Evolutionary conservation across 306 rosid genomes (phyloP).

Genomic region (Albizia julibrissin): DNA sequence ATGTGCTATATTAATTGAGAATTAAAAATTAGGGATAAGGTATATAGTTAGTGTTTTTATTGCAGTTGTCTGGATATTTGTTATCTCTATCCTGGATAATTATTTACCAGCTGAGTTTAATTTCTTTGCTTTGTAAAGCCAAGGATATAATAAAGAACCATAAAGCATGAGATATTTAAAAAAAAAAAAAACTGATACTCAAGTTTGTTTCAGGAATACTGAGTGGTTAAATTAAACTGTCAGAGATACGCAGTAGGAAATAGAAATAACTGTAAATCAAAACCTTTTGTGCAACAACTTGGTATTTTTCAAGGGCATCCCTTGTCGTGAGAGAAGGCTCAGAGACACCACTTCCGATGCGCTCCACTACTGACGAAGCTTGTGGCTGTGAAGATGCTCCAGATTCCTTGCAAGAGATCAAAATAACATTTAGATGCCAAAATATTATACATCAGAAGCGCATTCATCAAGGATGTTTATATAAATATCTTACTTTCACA

Average conservation of each 20-base stretch:
- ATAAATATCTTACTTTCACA: slow-evolving; percentile 52
- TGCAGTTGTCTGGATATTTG: not conserved
- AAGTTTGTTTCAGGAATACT: not conserved
- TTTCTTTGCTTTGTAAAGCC: not conserved
- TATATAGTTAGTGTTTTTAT: not conserved
- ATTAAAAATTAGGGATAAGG: not conserved
- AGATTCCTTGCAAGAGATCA: slow-evolving; percentile 64
- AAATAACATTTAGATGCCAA: slow-evolving; percentile 35
- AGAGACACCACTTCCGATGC: slow-evolving; percentile 67
- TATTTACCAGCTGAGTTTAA: not conserved
- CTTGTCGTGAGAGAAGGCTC: slow-evolving; percentile 86
- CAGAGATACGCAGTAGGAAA: slow-evolving; percentile 5
- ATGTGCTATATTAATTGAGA: not conserved
- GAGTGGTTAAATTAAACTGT: not conserved
- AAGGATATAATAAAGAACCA: not conserved
- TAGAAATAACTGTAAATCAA: not conserved
- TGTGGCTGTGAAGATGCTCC: slow-evolving; percentile 71
- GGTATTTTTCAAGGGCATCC: slow-evolving; percentile 92
- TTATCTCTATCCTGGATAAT: not conserved
- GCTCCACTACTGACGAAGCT: slow-evolving; percentile 73
- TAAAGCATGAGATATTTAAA: not conserved
- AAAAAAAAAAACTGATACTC: not conserved
- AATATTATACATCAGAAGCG: not conserved
- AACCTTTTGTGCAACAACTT: slow-evolving; percentile 90
- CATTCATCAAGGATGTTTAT: not conserved